A percentile compares a stretch with the other conserved stretches of the same genome.
phyloP scores from a whole-genome alignment of 2,329 filamentous ascomycete genomes.

The Exophiala alcalophila region DNA sequence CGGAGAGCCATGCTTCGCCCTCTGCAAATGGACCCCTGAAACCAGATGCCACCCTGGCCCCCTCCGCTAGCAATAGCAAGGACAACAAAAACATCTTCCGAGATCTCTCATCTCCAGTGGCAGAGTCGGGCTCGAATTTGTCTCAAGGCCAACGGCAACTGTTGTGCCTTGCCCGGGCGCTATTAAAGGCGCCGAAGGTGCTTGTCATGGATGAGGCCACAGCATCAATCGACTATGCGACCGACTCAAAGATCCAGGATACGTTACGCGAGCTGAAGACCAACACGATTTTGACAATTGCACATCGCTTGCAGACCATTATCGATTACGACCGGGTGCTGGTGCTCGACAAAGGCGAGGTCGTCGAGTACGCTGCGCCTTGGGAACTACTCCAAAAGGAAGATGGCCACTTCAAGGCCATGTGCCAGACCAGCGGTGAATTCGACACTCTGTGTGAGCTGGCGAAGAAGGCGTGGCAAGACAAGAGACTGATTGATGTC shows the following conservation, averaged over 20 bases:
- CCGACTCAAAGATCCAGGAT: slow-evolving; percentile 92
- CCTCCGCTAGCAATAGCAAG: slow-evolving; percentile 34
- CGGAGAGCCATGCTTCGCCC: slow-evolving; percentile 28
- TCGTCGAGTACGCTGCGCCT: slow-evolving; percentile 89
- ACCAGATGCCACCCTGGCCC: slow-evolving; percentile 26
- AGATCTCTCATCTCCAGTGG: slow-evolving; percentile 76
- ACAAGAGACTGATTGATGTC: slow-evolving; percentile 48
- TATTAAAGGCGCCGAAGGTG: slow-evolving; percentile 87
- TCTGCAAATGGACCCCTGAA: slow-evolving; percentile 27
- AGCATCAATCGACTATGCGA: slow-evolving; percentile 93
- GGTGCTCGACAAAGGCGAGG: slow-evolving; percentile 82
- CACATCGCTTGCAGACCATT: slow-evolving; percentile 92
- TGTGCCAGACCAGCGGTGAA: slow-evolving; percentile 68
- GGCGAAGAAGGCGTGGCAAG: slow-evolving; percentile 51
- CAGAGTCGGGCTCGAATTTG: slow-evolving; percentile 88
- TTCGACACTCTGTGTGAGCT: slow-evolving; percentile 56
- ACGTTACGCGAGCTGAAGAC: slow-evolving; percentile 85
- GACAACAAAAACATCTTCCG: slow-evolving; percentile 92
- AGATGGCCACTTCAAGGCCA: slow-evolving; percentile 62
- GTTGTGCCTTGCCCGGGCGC: slow-evolving; percentile 84
- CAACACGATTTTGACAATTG: slow-evolving; percentile 94
- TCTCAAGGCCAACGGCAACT: slow-evolving; percentile 96
- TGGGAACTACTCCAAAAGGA: slow-evolving; percentile 73
- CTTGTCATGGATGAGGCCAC: slow-evolving; percentile 99
- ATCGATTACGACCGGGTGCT: slow-evolving; percentile 98